Conservation (phyloP, 352 stramenopile genomes). For the Globisporangium barbulae region DNA sequence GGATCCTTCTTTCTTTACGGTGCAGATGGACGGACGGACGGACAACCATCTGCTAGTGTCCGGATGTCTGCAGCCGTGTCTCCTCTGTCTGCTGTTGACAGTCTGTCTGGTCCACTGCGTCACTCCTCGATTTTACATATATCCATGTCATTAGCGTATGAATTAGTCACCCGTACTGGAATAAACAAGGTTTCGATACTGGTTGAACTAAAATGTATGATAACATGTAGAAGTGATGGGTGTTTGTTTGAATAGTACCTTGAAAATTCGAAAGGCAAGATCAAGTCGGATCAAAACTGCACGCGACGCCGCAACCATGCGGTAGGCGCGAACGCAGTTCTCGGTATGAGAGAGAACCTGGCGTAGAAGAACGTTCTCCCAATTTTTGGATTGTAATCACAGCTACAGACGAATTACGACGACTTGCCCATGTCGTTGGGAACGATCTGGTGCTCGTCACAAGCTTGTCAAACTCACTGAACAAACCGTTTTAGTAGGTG, state of each 20-base stretch:
- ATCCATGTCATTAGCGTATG: background rate
- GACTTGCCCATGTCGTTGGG: background rate
- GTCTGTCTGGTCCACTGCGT: background rate
- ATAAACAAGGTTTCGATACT: background rate
- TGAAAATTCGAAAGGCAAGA: conserved; percentile 1
- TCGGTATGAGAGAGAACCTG: background rate
- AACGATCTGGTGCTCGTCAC: too few species aligned
- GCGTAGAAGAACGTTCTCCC: background rate
- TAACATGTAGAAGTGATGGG: background rate
- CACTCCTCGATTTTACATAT: background rate
- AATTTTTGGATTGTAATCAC: conserved; percentile 2
- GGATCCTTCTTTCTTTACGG: background rate
- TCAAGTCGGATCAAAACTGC: conserved; percentile 7
- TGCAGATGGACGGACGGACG: background rate
- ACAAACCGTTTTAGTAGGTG: conserved; percentile 1
- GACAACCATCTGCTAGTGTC: background rate
- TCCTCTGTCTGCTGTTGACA: background rate
- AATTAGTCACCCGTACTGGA: background rate
- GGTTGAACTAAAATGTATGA: background rate
- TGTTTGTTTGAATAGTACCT: background rate
- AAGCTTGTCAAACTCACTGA: background rate
- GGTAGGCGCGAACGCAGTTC: background rate
- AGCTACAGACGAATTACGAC: background rate
- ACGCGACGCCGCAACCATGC: background rate
- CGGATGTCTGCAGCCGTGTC: conserved; percentile 1